phyloP scores from a whole-genome alignment of 176 grass and related monocot species.

The Ananas comosus region DNA sequence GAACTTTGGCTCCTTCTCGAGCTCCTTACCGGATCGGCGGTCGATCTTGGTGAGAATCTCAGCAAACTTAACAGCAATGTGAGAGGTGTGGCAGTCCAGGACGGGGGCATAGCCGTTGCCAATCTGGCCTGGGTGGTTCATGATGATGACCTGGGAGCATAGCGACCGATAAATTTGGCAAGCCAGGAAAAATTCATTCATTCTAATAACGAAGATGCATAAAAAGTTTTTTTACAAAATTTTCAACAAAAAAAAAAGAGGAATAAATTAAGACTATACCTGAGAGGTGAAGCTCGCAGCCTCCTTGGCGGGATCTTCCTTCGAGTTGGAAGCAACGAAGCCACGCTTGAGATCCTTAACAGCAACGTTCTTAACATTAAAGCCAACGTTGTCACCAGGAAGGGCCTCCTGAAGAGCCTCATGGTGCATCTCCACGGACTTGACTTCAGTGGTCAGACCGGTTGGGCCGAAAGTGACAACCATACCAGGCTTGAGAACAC shows the following conservation, averaged over 20 bases:
- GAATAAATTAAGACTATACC: too few relatives aligned
- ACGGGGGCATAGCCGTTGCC: conserved; percentile 26
- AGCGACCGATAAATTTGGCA: too few relatives aligned
- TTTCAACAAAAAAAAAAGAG: too few relatives aligned
- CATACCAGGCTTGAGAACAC: conserved; percentile 9
- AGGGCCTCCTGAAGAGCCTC: conserved; percentile 3
- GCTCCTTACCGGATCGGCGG: conserved; percentile 22
- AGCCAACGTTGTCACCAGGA: conserved; percentile 26
- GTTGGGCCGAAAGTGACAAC: conserved; percentile 7
- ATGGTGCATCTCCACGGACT: conserved; percentile 14
- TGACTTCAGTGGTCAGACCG: conserved; percentile 13
- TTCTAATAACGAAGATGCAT: too few relatives aligned
- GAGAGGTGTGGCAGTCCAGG: conserved; percentile 25
- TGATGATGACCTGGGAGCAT: conserved; percentile 7
- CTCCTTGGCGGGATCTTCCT: conserved; percentile 15
- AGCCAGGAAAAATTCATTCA: too few relatives aligned
- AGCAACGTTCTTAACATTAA: neutral
- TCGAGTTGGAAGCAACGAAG: neutral
- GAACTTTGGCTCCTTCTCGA: conserved; percentile 29
- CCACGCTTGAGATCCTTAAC: neutral
- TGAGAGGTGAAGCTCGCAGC: conserved; percentile 18
- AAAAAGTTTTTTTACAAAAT: too few relatives aligned
- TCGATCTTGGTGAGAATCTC: conserved; percentile 24
- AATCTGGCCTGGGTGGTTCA: conserved; percentile 30
- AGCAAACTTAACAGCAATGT: conserved; percentile 27